phyloP scores from a whole-genome alignment of 163 green algal species.

The Scenedesmus sp. region DNA sequence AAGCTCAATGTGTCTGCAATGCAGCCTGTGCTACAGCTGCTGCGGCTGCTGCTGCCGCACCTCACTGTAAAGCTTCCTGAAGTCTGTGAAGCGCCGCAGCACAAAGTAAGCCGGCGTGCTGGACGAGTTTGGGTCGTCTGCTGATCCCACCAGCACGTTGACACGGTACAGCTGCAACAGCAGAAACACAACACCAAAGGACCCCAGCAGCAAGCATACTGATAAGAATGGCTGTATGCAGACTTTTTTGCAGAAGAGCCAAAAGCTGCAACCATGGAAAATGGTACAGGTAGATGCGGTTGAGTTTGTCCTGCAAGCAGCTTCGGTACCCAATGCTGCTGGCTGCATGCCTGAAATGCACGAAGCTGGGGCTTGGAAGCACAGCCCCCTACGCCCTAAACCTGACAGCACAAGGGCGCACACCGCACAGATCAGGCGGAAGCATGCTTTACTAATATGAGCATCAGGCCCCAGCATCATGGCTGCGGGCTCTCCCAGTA shows the following conservation, averaged over 20 bases:
- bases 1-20: not conserved
- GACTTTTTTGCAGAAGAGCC: not conserved
- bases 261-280: not conserved
- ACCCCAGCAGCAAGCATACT: not conserved
- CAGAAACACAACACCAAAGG: not conserved
- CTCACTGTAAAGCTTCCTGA: slow-evolving; percentile 60
- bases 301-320: not conserved
- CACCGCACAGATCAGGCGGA: not conserved
- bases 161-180: slow-evolving; percentile 70
- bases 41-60: slow-evolving; percentile 8
- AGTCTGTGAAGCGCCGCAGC: slow-evolving; percentile 73
- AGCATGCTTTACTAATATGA: not conserved
- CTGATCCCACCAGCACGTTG: slow-evolving; percentile 69
- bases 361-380: not conserved
- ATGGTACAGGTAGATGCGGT: not conserved
- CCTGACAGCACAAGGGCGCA: not conserved
- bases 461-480: not conserved
- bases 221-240: not conserved
- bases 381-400: not conserved
- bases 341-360: not conserved
- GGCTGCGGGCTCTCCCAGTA: not conserved
- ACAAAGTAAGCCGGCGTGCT: slow-evolving; percentile 71
- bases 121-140: slow-evolving; percentile 27
- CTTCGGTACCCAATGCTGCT: not conserved
- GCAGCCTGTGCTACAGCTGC: not conserved